Evolutionary conservation across 2,329 filamentous ascomycete genomes (phyloP), one percentile per base, ranked within the genome.

Genomic region (Arthrobotrys entomopaga): DNA sequence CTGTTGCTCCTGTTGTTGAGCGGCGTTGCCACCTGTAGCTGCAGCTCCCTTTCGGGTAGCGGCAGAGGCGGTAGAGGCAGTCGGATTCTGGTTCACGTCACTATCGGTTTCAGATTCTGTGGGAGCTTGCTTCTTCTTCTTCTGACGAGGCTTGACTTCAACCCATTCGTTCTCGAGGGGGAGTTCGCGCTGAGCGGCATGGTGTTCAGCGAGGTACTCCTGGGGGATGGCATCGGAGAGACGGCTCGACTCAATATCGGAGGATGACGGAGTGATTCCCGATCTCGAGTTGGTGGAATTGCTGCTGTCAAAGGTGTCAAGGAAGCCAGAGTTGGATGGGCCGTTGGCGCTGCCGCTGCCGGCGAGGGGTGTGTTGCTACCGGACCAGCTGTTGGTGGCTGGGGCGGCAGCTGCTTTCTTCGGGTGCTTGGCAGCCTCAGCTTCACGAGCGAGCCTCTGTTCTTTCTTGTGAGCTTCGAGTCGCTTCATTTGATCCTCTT

Each of bases 41-140:
- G 58, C 46, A 38, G 13, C 8, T 4, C 19, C 46, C 42, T 49
- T 34, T 50, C 26, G 46, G 4, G 60, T 24, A 11, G 46, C 54
- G 11, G 29, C 42, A 29, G 67, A 53, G n/a, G 60, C 19, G 48
- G 67, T 24, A 24, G 67, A 72, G 16, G 53, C 60, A 42, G 59
- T 56, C 60, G 43, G 67, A 42, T 65, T 56, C 48, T 65, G 69
- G 46, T 73, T 59, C 54, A 43, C 61, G 53, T 73, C 69, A 50
- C 69, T 73, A 66, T 66, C 69, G 49, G 69, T 73, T 54, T 73
- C 69, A 38, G 69, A 73, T 57, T 63, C 69, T 34, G 59, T 72
- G 15, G 66, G 67, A 19, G 48, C 69, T 46, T 50, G 57, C 64
- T 75, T 75, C 63, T 75, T 75, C 52, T 75, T 69, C 65, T 75